These are phyloP conservation scores for Macrophomina phaseolina DNA, from an alignment of 2,329 filamentous ascomycete species.

Conservation along the genomic window DNA sequence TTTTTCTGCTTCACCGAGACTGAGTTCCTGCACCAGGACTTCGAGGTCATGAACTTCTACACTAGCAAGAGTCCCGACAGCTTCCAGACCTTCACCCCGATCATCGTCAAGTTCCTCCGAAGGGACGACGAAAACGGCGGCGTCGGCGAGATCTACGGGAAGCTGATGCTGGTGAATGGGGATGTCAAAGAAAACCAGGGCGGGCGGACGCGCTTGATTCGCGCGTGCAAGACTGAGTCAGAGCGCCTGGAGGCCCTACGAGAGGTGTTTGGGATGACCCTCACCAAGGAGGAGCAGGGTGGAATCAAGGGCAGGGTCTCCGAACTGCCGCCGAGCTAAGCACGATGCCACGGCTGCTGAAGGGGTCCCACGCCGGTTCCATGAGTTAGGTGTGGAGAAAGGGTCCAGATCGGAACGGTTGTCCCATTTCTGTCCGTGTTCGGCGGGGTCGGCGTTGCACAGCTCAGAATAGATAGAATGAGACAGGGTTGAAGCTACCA, in stretches of 20 bases:
- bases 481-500: neutral
- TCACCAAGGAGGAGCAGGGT: constrained; percentile 42
- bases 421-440: neutral
- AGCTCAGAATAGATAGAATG: neutral
- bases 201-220: constrained; percentile 46
- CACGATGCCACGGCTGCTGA: neutral
- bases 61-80: constrained; percentile 40
- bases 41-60: constrained; percentile 48
- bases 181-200: constrained; percentile 52
- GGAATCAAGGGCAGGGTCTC: constrained; percentile 42
- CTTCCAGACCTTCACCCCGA: constrained; percentile 40
- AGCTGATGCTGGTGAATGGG: constrained; percentile 49
- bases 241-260: constrained; percentile 47
- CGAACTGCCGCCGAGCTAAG: constrained; percentile 31
- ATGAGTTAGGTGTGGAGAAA: constrained; percentile 1
- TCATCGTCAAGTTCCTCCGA: constrained; percentile 49
- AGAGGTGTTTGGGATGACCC: constrained; percentile 48
- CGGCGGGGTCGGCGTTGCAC: too few relatives aligned
- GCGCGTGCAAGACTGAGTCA: constrained; percentile 46
- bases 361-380: neutral
- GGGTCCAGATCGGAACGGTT: neutral
- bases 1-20: constrained; percentile 51
- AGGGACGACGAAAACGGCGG: constrained; percentile 39
- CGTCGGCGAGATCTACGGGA: constrained; percentile 41
- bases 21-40: constrained; percentile 48